Evolutionary conservation across 2,329 filamentous ascomycete genomes (phyloP).

Genomic region (Rhexocercosporidium sp.): DNA sequence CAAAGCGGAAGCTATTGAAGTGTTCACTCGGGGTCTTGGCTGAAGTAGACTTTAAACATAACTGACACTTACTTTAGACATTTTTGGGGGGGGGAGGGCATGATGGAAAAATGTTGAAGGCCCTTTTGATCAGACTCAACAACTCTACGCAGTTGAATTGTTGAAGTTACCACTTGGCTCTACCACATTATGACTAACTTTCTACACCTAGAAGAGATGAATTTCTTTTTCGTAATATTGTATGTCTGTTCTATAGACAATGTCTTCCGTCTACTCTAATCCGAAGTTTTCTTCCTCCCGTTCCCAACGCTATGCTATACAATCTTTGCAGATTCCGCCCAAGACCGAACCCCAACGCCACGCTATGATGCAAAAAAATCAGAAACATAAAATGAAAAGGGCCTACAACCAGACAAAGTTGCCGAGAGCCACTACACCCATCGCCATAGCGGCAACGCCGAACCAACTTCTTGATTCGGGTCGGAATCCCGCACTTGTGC

Average conservation of each 20-base stretch:
- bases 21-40: neutral
- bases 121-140: too few relatives aligned
- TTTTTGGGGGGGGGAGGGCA: too few relatives aligned
- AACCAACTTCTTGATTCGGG: constrained; percentile 14
- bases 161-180: neutral
- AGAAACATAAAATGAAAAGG: constrained; percentile 12
- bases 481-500: constrained; percentile 13
- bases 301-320: neutral
- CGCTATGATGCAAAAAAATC: constrained; percentile 30
- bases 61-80: too few relatives aligned
- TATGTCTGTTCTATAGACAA: neutral
- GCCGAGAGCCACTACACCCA: constrained; percentile 29
- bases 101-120: too few relatives aligned
- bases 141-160: too few relatives aligned
- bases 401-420: constrained; percentile 34
- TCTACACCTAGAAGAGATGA: neutral
- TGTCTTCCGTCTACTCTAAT: too few relatives aligned
- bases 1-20: neutral
- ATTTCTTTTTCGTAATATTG: neutral
- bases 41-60: too few relatives aligned
- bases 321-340: neutral
- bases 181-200: neutral
- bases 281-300: too few relatives aligned
- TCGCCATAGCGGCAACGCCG: constrained; percentile 19
- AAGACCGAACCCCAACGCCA: constrained; percentile 27